phyloP scores from a whole-genome alignment of 306 rosid species.

The Acacia confusa region DNA sequence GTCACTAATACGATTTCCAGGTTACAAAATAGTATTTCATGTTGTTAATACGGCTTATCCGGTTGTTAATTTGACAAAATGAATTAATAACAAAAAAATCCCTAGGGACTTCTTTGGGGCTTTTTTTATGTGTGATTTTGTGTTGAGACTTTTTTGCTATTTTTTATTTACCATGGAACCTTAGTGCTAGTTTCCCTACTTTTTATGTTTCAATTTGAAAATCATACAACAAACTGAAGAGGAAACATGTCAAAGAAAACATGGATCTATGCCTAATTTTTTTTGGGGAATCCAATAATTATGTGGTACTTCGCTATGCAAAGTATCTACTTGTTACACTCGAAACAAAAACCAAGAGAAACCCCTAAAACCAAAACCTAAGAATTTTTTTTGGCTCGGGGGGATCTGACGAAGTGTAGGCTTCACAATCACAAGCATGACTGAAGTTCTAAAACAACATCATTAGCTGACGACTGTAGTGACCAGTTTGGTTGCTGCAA shows the following conservation, averaged over 20 bases:
- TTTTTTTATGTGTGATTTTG: too few relatives aligned
- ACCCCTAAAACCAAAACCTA: background rate
- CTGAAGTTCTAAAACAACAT: constrained; percentile 32
- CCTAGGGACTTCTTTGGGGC: too few relatives aligned
- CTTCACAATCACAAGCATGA: constrained; percentile 11
- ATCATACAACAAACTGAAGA: background rate
- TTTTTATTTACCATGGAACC: too few relatives aligned
- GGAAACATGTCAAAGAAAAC: background rate
- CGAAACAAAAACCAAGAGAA: background rate
- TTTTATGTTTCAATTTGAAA: background rate
- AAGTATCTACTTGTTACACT: background rate
- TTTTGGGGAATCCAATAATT: background rate
- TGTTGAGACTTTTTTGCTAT: too few relatives aligned
- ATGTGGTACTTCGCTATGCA: background rate
- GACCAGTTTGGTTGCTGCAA: constrained; percentile 48
- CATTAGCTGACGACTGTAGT: constrained; percentile 8
- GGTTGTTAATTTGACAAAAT: too few relatives aligned
- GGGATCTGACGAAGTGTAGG: background rate
- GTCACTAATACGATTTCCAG: too few relatives aligned
- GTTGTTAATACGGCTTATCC: too few relatives aligned
- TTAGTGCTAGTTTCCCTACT: too few relatives aligned
- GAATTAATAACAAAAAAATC: too few relatives aligned
- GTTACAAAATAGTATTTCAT: too few relatives aligned
- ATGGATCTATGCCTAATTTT: background rate
- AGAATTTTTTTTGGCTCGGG: background rate